Conservation (phyloP, 2,329 filamentous ascomycete genomes). For the Nemania diffusa region DNA sequence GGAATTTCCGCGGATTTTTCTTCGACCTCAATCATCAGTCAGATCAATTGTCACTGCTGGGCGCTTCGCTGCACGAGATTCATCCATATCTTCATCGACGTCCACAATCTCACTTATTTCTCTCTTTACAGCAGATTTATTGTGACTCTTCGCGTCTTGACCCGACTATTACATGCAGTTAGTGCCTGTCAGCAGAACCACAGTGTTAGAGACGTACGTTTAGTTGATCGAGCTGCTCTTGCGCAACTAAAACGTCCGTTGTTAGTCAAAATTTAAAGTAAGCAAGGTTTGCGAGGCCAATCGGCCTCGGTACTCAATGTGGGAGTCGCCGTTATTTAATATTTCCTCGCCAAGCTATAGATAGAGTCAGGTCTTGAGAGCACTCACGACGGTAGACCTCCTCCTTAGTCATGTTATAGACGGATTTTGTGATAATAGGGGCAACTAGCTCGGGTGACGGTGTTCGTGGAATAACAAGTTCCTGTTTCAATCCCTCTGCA, state of each 20-base stretch:
- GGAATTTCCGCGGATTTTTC: neutral
- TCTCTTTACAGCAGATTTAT: conserved; percentile 41
- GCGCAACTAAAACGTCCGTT: conserved; percentile 37
- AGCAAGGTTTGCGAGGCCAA: neutral
- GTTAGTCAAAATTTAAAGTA: neutral
- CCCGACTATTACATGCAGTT: conserved; percentile 14
- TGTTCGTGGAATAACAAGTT: conserved; percentile 47
- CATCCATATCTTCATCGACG: conserved; percentile 36
- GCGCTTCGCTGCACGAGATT: conserved; percentile 31
- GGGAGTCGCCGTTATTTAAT: neutral
- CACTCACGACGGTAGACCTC: conserved; percentile 40
- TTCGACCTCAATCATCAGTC: conserved; percentile 36
- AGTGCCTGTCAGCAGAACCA: neutral
- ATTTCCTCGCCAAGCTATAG: neutral
- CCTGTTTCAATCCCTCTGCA: conserved; percentile 46
- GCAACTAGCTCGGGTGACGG: conserved; percentile 31
- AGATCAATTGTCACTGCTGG: conserved; percentile 39
- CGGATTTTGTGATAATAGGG: conserved; percentile 11
- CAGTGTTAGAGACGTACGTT: conserved; percentile 35
- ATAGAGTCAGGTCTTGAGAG: neutral
- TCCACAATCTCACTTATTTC: conserved; percentile 42
- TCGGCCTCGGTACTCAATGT: neutral
- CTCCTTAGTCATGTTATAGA: conserved; percentile 37
- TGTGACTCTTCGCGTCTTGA: conserved; percentile 33
- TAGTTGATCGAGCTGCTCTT: conserved; percentile 46